Conservation (phyloP, 225 moss, liverwort and hornwort genomes). For the Sphagnum contortum region DNA sequence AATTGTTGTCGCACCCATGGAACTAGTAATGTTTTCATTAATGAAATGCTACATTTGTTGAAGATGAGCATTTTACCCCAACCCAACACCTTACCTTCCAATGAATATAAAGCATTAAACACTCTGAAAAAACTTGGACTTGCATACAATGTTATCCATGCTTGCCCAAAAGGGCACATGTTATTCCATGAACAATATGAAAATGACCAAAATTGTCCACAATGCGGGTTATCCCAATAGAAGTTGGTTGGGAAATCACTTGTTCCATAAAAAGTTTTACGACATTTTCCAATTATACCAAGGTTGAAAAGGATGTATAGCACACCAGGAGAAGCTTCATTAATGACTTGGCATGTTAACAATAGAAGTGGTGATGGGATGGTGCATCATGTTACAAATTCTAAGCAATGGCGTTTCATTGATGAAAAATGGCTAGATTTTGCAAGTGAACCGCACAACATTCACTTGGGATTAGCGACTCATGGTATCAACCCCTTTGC, state of each 20-base stretch:
- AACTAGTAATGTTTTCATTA: neutral
- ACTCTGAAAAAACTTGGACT: neutral
- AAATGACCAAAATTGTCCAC: neutral
- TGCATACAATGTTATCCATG: neutral
- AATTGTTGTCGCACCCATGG: neutral
- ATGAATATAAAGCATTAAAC: neutral
- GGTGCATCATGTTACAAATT: neutral
- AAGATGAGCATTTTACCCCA: neutral
- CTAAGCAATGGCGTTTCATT: neutral
- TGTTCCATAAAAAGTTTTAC: neutral
- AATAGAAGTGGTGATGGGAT: neutral
- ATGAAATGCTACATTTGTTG: neutral
- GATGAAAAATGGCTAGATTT: neutral
- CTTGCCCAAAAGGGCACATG: neutral
- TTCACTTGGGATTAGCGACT: neutral
- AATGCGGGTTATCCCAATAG: neutral
- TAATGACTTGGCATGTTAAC: neutral
- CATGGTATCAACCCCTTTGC: no score
- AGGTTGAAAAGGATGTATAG: neutral
- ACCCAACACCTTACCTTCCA: neutral
- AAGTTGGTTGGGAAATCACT: neutral
- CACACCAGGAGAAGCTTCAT: neutral
- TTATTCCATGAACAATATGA: neutral
- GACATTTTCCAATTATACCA: neutral
- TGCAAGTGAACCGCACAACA: neutral